These are phyloP conservation scores for Irpex lacteus DNA, from an alignment of 1,284 basidiomycete genomes.

Conservation along the genomic window DNA sequence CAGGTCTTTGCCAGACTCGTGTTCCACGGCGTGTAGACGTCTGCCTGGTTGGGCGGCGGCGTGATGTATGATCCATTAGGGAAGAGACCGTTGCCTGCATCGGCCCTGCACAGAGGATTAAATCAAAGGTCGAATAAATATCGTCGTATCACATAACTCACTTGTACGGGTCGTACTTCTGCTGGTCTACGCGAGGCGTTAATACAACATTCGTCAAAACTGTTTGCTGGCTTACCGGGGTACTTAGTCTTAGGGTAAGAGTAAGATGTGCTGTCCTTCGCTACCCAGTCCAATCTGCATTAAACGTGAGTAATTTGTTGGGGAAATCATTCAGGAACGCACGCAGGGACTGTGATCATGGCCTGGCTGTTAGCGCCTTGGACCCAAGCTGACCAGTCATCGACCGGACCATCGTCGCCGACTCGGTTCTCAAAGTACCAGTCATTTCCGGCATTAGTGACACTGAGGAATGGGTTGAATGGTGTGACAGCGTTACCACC, in stretches of 20 bases:
- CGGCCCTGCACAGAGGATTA: conserved; percentile 32
- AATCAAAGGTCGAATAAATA: not conserved
- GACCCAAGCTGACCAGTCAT: conserved; percentile 48
- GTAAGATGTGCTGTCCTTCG: conserved; percentile 47
- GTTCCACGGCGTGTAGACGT: conserved; percentile 45
- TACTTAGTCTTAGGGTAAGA: conserved; percentile 37
- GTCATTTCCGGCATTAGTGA: conserved; percentile 48
- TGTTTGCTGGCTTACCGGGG: conserved; percentile 24
- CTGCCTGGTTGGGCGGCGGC: conserved; percentile 26
- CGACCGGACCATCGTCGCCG: conserved; percentile 31
- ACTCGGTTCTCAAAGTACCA: conserved; percentile 54
- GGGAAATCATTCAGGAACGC: conserved; percentile 19
- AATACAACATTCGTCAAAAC: conserved; percentile 27
- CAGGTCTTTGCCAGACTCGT: conserved; percentile 38
- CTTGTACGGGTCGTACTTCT: conserved; percentile 35
- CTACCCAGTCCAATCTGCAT: conserved; percentile 48
- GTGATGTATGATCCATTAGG: conserved; percentile 40
- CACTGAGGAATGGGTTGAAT: conserved; percentile 47
- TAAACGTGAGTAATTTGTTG: too few species aligned
- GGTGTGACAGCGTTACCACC: conserved; percentile 53
- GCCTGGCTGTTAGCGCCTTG: conserved; percentile 38
- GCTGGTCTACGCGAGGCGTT: conserved; percentile 32
- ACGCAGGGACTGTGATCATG: conserved; percentile 48
- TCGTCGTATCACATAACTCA: not conserved
- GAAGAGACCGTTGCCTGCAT: conserved; percentile 42